phyloP scores from a whole-genome alignment of 2,329 filamentous ascomycete species.

The Botrytis paeoniae region DNA sequence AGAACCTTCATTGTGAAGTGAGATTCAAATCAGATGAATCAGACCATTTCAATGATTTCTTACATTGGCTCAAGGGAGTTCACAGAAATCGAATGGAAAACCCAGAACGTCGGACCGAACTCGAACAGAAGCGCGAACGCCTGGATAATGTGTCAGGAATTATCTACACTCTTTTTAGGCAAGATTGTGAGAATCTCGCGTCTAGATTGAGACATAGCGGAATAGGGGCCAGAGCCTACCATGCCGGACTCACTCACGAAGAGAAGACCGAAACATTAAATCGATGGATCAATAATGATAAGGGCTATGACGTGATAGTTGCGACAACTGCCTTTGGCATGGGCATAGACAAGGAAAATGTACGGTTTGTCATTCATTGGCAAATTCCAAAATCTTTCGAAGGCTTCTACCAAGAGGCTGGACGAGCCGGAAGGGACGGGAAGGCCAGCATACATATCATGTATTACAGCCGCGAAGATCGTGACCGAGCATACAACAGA shows the following conservation, averaged over 20 bases:
- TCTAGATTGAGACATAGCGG: slow-evolving; percentile 62
- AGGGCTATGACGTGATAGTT: slow-evolving; percentile 85
- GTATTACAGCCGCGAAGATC: slow-evolving; percentile 86
- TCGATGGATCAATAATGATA: slow-evolving; percentile 69
- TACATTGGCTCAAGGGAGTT: slow-evolving; percentile 72
- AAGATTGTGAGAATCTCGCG: slow-evolving; percentile 71
- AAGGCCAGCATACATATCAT: slow-evolving; percentile 84
- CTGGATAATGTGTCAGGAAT: slow-evolving; percentile 69
- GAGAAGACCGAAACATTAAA: slow-evolving; percentile 68
- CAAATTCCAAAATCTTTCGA: slow-evolving; percentile 91
- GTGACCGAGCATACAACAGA: slow-evolving; percentile 65
- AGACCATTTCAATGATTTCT: slow-evolving; percentile 69
- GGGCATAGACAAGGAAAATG: slow-evolving; percentile 95
- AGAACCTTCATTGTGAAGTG: slow-evolving; percentile 88
- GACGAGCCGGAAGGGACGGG: slow-evolving; percentile 84
- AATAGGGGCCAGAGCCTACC: slow-evolving; percentile 71
- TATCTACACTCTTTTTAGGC: slow-evolving; percentile 73
- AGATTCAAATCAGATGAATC: slow-evolving; percentile 76
- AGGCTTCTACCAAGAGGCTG: slow-evolving; percentile 93
- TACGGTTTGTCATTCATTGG: slow-evolving; percentile 95
- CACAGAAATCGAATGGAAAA: slow-evolving; percentile 64
- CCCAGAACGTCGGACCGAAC: slow-evolving; percentile 54
- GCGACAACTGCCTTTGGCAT: slow-evolving; percentile 96
- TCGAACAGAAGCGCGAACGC: slow-evolving; percentile 53
- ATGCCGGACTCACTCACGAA: slow-evolving; percentile 64